phyloP scores from a whole-genome alignment of 164 flowering plant species.

The Litsea cubeba region DNA sequence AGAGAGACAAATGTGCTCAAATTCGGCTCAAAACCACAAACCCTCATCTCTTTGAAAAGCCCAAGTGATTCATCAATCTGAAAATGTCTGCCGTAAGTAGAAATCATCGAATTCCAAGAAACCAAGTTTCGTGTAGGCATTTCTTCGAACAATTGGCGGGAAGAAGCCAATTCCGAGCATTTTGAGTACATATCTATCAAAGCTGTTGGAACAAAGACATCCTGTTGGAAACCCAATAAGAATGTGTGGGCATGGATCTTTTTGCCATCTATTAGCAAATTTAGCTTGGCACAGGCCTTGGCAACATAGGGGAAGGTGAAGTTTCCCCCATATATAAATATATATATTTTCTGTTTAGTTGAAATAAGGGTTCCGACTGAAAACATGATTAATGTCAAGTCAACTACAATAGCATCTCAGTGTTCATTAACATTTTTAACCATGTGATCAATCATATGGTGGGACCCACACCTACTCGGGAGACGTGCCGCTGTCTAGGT shows the following conservation, averaged over 20 bases:
- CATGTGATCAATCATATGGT: no score
- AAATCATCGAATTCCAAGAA: conserved; percentile 34
- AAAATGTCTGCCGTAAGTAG: conserved; percentile 23
- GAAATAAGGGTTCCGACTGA: no score
- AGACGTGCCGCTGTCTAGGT: neutral
- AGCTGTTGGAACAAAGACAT: conserved; percentile 34
- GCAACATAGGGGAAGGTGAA: conserved; percentile 32
- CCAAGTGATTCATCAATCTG: conserved; percentile 15
- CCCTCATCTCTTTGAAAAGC: conserved; percentile 27
- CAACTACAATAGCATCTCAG: no score
- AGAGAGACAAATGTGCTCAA: conserved; percentile 17
- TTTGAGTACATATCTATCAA: conserved; percentile 27
- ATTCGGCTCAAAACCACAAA: conserved; percentile 21
- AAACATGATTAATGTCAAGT: no score
- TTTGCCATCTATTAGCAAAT: conserved; percentile 12
- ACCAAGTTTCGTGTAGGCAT: conserved; percentile 25
- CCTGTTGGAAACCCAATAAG: conserved; percentile 21
- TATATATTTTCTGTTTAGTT: no score
- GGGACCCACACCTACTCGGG: no score
- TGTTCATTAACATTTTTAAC: no score
- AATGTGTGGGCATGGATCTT: conserved; percentile 28
- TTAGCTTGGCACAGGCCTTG: conserved; percentile 28
- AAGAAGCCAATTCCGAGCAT: conserved; percentile 14
- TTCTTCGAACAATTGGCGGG: conserved; percentile 36
- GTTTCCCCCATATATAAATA: no score